Conservation (phyloP, 768 basidiomycete genomes). For the Mycena kentingensis region DNA sequence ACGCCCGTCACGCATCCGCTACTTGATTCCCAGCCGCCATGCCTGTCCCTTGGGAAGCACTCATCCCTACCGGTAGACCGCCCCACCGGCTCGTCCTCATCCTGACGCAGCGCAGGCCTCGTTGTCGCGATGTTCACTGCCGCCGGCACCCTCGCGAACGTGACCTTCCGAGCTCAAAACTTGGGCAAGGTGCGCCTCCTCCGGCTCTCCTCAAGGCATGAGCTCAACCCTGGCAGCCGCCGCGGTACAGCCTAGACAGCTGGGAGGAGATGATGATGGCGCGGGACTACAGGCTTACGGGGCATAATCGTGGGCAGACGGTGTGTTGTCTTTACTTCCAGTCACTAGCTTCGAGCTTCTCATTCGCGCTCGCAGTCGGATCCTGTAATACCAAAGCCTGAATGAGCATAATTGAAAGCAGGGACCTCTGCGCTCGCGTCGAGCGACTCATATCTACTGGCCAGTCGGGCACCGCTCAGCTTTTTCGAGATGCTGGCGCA, state of each 20-base stretch:
- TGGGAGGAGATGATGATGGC: constrained; percentile 99
- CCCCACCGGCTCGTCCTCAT: constrained; percentile 6
- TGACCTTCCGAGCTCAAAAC: constrained; percentile 79
- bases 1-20: constrained; percentile 13
- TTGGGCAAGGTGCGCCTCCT: constrained; percentile 74
- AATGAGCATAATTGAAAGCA: too few relatives aligned
- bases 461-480: too few relatives aligned
- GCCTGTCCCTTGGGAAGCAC: constrained; percentile 97
- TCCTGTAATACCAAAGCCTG: constrained; percentile 19
- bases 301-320: constrained; percentile 81
- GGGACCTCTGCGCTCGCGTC: too few relatives aligned
- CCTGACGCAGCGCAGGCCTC: constrained; percentile 54
- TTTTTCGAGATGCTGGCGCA: too few relatives aligned
- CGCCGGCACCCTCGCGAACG: constrained; percentile 84
- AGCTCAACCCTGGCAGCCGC: constrained; percentile 50
- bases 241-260: constrained; percentile 80
- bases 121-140: constrained; percentile 87
- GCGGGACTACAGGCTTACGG: constrained; percentile 85
- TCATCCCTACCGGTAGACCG: constrained; percentile 86
- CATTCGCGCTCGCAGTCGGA: constrained; percentile 11
- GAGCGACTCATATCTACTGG: too few relatives aligned
- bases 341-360: constrained; percentile 1
- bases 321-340: constrained; percentile 56
- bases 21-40: constrained; percentile 41
- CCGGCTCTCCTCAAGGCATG: neutral